phyloP scores from a whole-genome alignment of 2,329 filamentous ascomycete genomes.

The Aspergillus sp. region DNA sequence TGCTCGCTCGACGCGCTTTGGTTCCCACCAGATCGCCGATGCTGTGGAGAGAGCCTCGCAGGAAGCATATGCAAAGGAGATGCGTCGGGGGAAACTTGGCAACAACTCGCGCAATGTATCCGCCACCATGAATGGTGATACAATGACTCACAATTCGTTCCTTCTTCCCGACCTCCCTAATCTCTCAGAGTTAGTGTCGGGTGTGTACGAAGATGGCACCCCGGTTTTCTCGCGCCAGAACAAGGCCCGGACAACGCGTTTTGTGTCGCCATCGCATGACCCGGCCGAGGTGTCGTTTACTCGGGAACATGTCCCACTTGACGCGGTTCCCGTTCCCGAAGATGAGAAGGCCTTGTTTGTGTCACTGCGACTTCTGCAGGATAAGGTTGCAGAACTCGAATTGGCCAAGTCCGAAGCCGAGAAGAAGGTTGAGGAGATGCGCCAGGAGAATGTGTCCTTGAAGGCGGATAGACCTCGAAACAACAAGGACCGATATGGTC shows the following conservation, averaged over 20 bases:
- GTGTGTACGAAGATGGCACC: constrained; percentile 54
- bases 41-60: constrained; percentile 35
- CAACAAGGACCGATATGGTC: constrained; percentile 34
- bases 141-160: constrained; percentile 55
- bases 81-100: constrained; percentile 18
- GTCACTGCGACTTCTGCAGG: constrained; percentile 55
- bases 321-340: constrained; percentile 53
- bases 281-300: constrained; percentile 25
- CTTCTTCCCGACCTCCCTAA: constrained; percentile 58
- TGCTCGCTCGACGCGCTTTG: constrained; percentile 54
- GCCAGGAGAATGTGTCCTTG: constrained; percentile 49
- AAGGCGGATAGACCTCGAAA: constrained; percentile 37
- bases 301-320: constrained; percentile 43
- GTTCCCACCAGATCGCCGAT: constrained; percentile 36
- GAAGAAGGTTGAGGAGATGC: constrained; percentile 46
- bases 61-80: constrained; percentile 28
- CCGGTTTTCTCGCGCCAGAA: constrained; percentile 50
- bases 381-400: constrained; percentile 54
- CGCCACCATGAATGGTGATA: constrained; percentile 32
- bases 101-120: constrained; percentile 18
- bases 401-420: constrained; percentile 49
- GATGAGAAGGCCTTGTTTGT: constrained; percentile 61
- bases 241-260: constrained; percentile 49
- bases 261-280: constrained; percentile 44
- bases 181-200: constrained; percentile 58